Conservation (phyloP, 495 filamentous ascomycete species). For the Hypoxylon intermedium region DNA sequence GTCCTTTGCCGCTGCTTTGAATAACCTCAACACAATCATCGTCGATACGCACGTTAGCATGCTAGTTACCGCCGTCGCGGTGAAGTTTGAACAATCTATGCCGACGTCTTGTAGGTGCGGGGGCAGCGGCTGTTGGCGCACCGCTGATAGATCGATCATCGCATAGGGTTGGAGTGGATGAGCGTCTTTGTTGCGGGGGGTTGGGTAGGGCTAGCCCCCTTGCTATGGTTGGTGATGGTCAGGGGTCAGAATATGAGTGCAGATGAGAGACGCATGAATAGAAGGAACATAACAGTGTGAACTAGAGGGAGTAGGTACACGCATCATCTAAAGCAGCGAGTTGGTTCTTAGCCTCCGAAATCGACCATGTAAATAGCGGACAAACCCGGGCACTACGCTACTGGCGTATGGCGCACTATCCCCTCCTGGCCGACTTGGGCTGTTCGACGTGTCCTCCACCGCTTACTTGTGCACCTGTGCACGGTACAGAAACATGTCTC, state of each 20-base stretch:
- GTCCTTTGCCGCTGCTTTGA: conserved; percentile 33
- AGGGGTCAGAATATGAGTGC: conserved; percentile 51
- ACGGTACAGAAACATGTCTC: background rate
- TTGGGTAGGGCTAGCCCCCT: conserved; percentile 40
- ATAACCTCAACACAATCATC: conserved; percentile 48
- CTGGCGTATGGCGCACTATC: background rate
- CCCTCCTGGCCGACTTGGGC: background rate
- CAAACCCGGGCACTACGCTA: background rate
- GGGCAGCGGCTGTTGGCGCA: conserved; percentile 46
- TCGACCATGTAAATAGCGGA: background rate
- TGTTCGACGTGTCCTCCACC: background rate
- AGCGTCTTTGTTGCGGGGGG: conserved; percentile 49
- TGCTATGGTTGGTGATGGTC: conserved; percentile 47
- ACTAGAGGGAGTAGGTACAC: too few relatives aligned
- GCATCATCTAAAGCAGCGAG: too few relatives aligned
- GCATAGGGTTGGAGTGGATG: conserved; percentile 60
- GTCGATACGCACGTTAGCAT: conserved; percentile 52
- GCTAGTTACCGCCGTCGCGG: conserved; percentile 55
- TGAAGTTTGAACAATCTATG: conserved; percentile 58
- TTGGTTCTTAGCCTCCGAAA: too few relatives aligned
- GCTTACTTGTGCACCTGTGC: too few relatives aligned
- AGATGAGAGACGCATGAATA: conserved; percentile 38
- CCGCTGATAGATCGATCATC: conserved; percentile 53
- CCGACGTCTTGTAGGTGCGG: conserved; percentile 56
- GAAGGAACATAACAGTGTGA: too few relatives aligned